These are phyloP conservation scores for Erythrobasidium yunnanense DNA, from an alignment of 768 basidiomycete species.

Conservation along the genomic window DNA sequence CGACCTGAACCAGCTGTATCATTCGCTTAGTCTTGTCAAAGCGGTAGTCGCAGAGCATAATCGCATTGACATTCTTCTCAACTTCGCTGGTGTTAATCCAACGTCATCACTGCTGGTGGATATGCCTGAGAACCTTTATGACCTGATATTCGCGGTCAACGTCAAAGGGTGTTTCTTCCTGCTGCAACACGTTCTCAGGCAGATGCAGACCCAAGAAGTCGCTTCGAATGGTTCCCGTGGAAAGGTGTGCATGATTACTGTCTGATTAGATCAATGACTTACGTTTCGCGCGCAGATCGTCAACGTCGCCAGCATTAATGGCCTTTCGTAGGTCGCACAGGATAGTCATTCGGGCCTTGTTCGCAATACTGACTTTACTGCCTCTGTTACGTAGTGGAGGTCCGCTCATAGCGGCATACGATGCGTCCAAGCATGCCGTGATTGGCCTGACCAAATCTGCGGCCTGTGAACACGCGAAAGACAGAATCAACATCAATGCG, in stretches of 20 bases:
- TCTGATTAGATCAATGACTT: no score
- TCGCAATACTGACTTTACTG: neutral
- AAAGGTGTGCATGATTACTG: neutral
- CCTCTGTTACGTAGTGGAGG: neutral
- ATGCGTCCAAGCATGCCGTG: slow-evolving; percentile 17
- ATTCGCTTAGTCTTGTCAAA: neutral
- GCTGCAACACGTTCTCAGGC: slow-evolving; percentile 2
- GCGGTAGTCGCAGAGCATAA: neutral
- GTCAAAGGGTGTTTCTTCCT: slow-evolving; percentile 8
- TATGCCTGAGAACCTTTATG: slow-evolving; percentile 2
- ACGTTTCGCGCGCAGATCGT: neutral
- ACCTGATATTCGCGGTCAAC: slow-evolving; percentile 16
- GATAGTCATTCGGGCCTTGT: neutral
- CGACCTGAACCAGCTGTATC: neutral
- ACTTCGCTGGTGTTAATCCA: slow-evolving; percentile 12
- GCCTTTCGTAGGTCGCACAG: neutral
- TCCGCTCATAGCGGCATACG: neutral
- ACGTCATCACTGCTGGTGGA: neutral
- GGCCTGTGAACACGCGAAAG: slow-evolving; percentile 1
- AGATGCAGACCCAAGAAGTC: slow-evolving; percentile 22
- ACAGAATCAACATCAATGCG: slow-evolving; percentile 9
- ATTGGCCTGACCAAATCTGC: slow-evolving; percentile 11
- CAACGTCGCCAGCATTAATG: neutral
- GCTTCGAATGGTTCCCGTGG: neutral
- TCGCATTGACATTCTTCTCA: slow-evolving; percentile 7